These are phyloP conservation scores for Chamaecyparis obtusa DNA, from an alignment of 75 land plant species.

Conservation along the genomic window DNA sequence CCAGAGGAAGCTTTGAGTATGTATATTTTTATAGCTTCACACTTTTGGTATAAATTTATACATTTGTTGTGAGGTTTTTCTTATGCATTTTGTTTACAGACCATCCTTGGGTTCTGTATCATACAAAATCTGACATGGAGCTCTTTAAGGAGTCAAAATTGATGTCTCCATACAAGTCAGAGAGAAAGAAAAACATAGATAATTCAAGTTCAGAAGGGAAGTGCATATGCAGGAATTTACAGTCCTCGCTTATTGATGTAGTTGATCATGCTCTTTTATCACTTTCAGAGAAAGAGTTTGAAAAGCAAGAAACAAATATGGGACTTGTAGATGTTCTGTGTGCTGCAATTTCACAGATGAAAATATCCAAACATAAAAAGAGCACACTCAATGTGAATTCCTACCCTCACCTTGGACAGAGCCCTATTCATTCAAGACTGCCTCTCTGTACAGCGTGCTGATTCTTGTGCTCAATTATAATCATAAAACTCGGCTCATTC, in stretches of 20 bases:
- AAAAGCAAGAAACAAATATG: constrained; percentile 21
- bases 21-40: constrained; percentile 3
- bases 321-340: constrained; percentile 53
- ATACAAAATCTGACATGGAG: constrained; percentile 39
- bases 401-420: no score
- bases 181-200: background rate
- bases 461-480: no score
- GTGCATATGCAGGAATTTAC: background rate
- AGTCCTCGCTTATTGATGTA: background rate
- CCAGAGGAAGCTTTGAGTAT: no score
- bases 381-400: no score
- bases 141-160: background rate
- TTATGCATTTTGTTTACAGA: constrained; percentile 19
- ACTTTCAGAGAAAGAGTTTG: background rate
- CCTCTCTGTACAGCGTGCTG: no score
- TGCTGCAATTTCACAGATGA: constrained; percentile 43
- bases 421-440: no score
- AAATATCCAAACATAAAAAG: no score
- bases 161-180: background rate
- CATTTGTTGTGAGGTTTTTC: background rate
- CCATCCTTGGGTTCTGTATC: constrained; percentile 70
- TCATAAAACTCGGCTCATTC: no score
- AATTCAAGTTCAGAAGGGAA: background rate
- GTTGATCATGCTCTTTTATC: background rate
- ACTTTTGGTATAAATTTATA: constrained; percentile 13